Base-by-base conservation (phyloP, 345 rosid species). In the Gossypium thurberi region DNA sequence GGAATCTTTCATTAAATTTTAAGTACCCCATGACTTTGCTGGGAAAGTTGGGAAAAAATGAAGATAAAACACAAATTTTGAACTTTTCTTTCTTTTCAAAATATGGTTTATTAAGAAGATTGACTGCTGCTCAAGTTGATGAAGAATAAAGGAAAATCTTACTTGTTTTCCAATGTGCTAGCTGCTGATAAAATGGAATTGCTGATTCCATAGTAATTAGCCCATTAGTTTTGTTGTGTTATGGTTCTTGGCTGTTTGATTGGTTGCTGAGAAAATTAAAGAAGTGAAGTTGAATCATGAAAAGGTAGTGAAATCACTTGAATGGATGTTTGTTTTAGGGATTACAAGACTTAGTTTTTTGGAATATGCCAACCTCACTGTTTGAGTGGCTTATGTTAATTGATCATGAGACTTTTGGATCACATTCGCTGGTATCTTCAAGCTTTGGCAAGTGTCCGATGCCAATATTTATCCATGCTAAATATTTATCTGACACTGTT, bases 361-460 rank as follows among this genome's bases (percentile, higher is more conserved):
- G 50, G 50, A 65, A 13, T 13, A 6, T 21, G 18, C 40, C 47
- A 47, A 47, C 48, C 70, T 66, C 8, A 1, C 18, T 23, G 7
- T 23, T 23, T 48, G 57, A 6, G 42, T 67, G 56, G 71, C 42
- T 25, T 14, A 23, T 15, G 8, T 53, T 25, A 48, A 67, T 47
- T 48, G 71, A 67, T 47, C 70, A 46, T 46, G 55, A 46, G 20
- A 66, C 37, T 66, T 46, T 53, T 66, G 42, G 70, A 21, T 62
- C 25, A 33, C 66, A 62, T 37, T 63, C 70, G 25, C 43, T 25
- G 71, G 55, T 47, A 48, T 67, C 40, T 67, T 48, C 43, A 15
- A 25, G 57, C 51, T 48, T 66, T 67, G 48, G 70, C 20, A 65
- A 6, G 23, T 53, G 58, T 53, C 11, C 10, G 8, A n/a, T 53